phyloP scores from a whole-genome alignment of 257 asterid species.

The Nicotiana tomentosiformis region DNA sequence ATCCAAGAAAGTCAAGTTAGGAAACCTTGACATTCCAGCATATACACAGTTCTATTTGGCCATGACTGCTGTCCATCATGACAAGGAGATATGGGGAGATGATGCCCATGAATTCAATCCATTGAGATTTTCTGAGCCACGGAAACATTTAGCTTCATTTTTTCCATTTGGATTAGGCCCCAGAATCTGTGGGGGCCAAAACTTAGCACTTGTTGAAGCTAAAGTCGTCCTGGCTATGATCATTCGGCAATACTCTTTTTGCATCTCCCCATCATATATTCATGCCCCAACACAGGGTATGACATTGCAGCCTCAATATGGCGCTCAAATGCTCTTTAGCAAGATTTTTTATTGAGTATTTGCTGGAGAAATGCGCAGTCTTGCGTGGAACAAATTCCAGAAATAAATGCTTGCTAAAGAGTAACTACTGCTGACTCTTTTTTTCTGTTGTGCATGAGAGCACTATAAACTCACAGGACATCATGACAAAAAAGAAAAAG shows the following conservation, averaged over 20 bases:
- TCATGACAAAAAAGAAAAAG: no score
- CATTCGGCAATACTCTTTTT: slow-evolving; percentile 15
- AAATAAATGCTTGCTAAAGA: background rate
- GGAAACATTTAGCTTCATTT: slow-evolving; percentile 27
- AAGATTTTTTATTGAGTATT: slow-evolving; percentile 1
- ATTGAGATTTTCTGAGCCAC: slow-evolving; percentile 17
- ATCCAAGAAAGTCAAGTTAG: slow-evolving; percentile 18
- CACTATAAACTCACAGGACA: background rate
- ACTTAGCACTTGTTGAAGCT: slow-evolving; percentile 33
- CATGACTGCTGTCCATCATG: slow-evolving; percentile 27
- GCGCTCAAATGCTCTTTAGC: slow-evolving; percentile 24
- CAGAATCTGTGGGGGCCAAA: slow-evolving; percentile 32
- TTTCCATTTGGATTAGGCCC: slow-evolving; percentile 36
- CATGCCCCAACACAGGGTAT: slow-evolving; percentile 24
- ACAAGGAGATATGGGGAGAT: slow-evolving; percentile 30
- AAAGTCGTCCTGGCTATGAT: slow-evolving; percentile 30
- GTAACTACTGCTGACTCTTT: background rate
- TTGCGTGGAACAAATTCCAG: background rate
- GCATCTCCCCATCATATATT: slow-evolving; percentile 31
- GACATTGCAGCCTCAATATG: slow-evolving; percentile 30
- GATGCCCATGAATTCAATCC: slow-evolving; percentile 41
- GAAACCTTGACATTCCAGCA: slow-evolving; percentile 25
- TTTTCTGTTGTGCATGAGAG: background rate
- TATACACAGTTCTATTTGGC: slow-evolving; percentile 24
- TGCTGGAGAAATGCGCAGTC: background rate